A percentile compares a stretch with the other conserved stretches of the same genome.
Evolutionary conservation across 345 rosid genomes (phyloP).

Genomic region (Excoecaria cochinchinensis): DNA sequence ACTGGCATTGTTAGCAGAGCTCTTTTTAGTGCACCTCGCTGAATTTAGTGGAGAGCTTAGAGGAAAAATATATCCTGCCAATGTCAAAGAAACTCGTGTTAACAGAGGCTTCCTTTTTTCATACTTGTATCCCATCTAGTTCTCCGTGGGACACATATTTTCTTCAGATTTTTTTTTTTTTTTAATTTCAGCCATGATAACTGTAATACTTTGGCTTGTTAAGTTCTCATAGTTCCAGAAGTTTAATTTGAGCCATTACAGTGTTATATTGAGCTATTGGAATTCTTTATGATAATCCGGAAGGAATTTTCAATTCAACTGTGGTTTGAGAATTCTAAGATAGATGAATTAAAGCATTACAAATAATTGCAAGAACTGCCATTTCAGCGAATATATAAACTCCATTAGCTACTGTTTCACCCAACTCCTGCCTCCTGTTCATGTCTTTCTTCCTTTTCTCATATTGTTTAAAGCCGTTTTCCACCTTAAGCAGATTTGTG

Average conservation of each 20-base stretch:
- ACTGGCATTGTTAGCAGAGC: constrained; percentile 73
- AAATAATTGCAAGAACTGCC: constrained; percentile 9
- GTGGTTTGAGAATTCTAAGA: background rate
- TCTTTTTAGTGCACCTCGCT: constrained; percentile 54
- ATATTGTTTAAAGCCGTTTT: constrained; percentile 15
- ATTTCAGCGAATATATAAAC: constrained; percentile 23
- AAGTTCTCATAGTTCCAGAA: background rate
- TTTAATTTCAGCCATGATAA: constrained; percentile 8
- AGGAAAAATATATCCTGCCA: constrained; percentile 5
- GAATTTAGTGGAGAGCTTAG: constrained; percentile 4
- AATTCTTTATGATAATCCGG: background rate
- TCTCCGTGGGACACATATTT: background rate
- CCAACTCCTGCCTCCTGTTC: constrained; percentile 9
- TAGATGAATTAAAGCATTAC: constrained; percentile 5
- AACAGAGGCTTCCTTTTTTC: background rate
- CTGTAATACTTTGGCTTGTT: background rate
- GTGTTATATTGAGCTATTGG: background rate
- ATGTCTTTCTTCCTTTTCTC: constrained; percentile 26
- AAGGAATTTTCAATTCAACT: background rate
- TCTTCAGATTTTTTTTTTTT: background rate
- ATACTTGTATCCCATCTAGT: constrained; percentile 11
- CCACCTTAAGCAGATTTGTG: constrained; percentile 14
- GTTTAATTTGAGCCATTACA: background rate
- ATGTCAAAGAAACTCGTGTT: background rate
- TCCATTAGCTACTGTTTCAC: constrained; percentile 25